Conservation (phyloP, 2,329 filamentous ascomycete genomes). For the Colletotrichum lentis region DNA sequence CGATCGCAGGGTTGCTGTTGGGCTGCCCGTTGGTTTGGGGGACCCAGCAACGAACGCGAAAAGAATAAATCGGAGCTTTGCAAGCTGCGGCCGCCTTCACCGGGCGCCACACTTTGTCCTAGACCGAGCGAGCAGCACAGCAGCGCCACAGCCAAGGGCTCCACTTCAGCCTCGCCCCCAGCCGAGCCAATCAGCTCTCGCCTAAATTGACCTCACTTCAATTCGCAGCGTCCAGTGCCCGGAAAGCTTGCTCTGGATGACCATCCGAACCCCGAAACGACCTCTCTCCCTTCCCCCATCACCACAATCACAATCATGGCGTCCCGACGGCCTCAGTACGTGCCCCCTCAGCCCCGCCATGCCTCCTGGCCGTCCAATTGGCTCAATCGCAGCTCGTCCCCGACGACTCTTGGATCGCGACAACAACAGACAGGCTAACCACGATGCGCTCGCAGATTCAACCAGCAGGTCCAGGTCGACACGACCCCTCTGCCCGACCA, state of each 20-base stretch:
- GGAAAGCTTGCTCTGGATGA: constrained; percentile 34
- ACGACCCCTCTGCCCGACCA: constrained; percentile 91
- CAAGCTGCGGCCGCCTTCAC: constrained; percentile 34
- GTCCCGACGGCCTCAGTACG: constrained; percentile 54
- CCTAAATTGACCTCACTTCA: constrained; percentile 53
- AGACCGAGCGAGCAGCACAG: constrained; percentile 28
- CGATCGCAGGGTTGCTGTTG: constrained; percentile 19
- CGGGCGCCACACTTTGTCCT: constrained; percentile 29
- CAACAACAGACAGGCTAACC: constrained; percentile 40
- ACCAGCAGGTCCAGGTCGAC: constrained; percentile 91
- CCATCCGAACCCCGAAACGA: constrained; percentile 41
- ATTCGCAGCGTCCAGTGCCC: constrained; percentile 42
- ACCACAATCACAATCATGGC: constrained; percentile 49
- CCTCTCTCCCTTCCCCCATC: constrained; percentile 26
- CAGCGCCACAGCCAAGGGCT: background rate
- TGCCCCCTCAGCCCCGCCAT: constrained; percentile 29
- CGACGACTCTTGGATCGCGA: background rate
- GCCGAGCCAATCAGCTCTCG: constrained; percentile 48
- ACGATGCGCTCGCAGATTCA: constrained; percentile 73
- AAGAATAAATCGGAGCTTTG: constrained; percentile 39
- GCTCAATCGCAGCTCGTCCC: background rate
- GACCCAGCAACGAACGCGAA: constrained; percentile 35
- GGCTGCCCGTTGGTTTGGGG: constrained; percentile 18
- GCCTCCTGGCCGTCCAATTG: constrained; percentile 6
- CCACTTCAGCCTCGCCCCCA: constrained; percentile 46